phyloP scores from a whole-genome alignment of 176 grass and related monocot species.

The Oryza officinalis region DNA sequence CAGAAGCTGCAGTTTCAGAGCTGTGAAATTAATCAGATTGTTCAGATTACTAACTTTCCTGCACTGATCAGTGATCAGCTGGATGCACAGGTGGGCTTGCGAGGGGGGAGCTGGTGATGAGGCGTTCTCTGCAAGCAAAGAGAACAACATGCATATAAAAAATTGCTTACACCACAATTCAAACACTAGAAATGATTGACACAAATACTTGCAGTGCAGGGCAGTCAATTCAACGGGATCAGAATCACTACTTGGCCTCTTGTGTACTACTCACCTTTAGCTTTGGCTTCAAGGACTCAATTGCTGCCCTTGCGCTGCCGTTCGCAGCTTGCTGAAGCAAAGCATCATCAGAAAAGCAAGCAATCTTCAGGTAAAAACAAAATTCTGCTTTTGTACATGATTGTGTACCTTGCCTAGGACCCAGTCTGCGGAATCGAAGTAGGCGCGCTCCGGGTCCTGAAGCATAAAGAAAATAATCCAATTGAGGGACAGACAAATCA shows the following conservation, averaged over 20 bases:
- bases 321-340: constrained; percentile 78
- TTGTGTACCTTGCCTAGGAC: constrained; percentile 91
- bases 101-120: constrained; percentile 81
- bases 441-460: constrained; percentile 85
- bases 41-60: constrained; percentile 28
- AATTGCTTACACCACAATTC: constrained; percentile 9
- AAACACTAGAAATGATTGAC: constrained; percentile 7
- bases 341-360: constrained; percentile 21
- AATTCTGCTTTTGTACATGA: not conserved
- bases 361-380: constrained; percentile 9
- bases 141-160: not conserved
- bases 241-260: not conserved
- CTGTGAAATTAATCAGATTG: no score
- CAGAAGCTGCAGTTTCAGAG: not conserved
- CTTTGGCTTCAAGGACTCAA: constrained; percentile 94
- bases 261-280: constrained; percentile 58
- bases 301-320: constrained; percentile 46
- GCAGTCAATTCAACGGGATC: not conserved
- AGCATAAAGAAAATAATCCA: constrained; percentile 14
- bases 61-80: constrained; percentile 9
- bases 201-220: constrained; percentile 16
- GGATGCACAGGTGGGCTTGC: constrained; percentile 76
- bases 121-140: constrained; percentile 76
- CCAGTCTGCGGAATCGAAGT: constrained; percentile 95
- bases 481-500: not conserved